A percentile compares a stretch with the other conserved stretches of the same genome.
Conservation (phyloP, 768 basidiomycete genomes). For the Collybia nuda region DNA sequence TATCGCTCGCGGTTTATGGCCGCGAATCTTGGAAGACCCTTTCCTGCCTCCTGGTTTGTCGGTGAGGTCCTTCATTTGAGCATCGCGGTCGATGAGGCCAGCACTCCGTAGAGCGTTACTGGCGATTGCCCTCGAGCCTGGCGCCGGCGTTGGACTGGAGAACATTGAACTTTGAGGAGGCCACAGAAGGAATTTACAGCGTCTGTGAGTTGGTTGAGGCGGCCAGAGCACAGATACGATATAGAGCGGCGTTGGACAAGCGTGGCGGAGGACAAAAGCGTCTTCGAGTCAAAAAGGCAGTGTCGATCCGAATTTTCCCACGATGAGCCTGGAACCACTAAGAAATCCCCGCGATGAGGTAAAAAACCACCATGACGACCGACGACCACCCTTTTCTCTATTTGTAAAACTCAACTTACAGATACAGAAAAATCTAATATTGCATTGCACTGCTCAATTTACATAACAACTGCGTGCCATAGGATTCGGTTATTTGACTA, state of each 20-base stretch:
- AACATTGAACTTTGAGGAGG: conserved; percentile 38
- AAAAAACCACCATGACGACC: neutral
- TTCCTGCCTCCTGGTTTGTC: conserved; percentile 77
- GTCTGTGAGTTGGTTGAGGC: neutral
- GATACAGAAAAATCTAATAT: no score
- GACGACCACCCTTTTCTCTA: no score
- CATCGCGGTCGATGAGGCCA: conserved; percentile 76
- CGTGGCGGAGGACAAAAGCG: conserved; percentile 19
- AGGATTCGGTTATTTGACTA: no score
- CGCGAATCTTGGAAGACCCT: conserved; percentile 56
- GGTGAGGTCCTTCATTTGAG: conserved; percentile 69
- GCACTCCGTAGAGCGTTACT: conserved; percentile 64
- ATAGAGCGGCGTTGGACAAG: conserved; percentile 4
- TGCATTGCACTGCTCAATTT: no score
- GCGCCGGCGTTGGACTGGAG: conserved; percentile 58
- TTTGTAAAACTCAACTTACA: no score
- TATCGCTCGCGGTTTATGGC: conserved; percentile 59
- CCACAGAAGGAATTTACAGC: conserved; percentile 5
- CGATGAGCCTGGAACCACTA: conserved; percentile 11
- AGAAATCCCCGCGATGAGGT: neutral
- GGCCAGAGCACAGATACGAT: conserved; percentile 1
- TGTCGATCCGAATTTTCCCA: conserved; percentile 23
- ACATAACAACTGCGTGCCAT: no score
- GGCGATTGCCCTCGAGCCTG: conserved; percentile 59
- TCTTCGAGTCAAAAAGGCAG: conserved; percentile 33